Percentiles rank a stretch among this genome's conserved stretches.
These are phyloP conservation scores for Physaria fendleri DNA, from an alignment of 345 rosid species.

Conservation along the genomic window DNA sequence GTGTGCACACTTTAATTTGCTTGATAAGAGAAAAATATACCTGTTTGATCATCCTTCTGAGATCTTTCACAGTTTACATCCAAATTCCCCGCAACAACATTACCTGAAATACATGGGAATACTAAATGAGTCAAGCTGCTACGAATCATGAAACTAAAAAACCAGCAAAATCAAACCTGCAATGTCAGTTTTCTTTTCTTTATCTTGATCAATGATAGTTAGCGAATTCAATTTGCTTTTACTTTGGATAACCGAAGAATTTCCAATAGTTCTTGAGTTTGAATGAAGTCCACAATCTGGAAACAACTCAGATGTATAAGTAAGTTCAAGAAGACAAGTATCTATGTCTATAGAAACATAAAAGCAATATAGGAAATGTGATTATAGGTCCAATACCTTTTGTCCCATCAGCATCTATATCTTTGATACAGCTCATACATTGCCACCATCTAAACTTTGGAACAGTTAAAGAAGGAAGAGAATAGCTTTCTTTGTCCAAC, in stretches of 20 bases:
- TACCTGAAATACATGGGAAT: constrained; percentile 26
- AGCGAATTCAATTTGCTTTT: constrained; percentile 20
- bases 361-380: neutral
- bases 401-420: constrained; percentile 23
- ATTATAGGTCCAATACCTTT: constrained; percentile 10
- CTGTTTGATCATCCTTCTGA: constrained; percentile 19
- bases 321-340: constrained; percentile 1
- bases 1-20: neutral
- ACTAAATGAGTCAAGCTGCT: too few relatives aligned
- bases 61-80: constrained; percentile 22
- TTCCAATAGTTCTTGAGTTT: constrained; percentile 14
- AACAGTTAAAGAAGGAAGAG: constrained; percentile 46
- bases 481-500: constrained; percentile 25
- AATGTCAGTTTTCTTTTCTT: constrained; percentile 24
- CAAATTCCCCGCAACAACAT: constrained; percentile 28
- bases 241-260: constrained; percentile 19
- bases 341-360: neutral
- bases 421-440: constrained; percentile 41
- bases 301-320: constrained; percentile 23
- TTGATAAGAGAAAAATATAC: constrained; percentile 10
- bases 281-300: constrained; percentile 28
- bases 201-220: constrained; percentile 22
- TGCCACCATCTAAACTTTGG: constrained; percentile 53
- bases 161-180: constrained; percentile 32
- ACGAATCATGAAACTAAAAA: constrained; percentile 16